Conservation (phyloP, 2,329 filamentous ascomycete species). For the Waltergamsia citrina region DNA sequence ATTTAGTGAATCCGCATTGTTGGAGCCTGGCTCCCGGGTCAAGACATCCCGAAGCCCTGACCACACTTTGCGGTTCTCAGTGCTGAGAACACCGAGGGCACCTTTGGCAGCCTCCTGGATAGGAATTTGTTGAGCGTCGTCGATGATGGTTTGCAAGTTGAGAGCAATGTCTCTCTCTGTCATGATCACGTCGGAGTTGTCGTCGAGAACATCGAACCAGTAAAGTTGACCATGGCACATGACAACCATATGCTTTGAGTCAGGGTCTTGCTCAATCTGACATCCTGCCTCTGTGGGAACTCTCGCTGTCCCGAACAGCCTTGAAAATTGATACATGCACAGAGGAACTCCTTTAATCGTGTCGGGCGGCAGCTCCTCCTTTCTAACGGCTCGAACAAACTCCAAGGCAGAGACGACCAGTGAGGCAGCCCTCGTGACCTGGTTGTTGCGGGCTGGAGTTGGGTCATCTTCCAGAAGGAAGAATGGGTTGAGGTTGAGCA, state of each 20-base stretch:
- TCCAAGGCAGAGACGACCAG: constrained; percentile 82
- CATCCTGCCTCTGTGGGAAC: constrained; percentile 93
- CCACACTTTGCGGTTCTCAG: constrained; percentile 95
- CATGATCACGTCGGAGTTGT: constrained; percentile 94
- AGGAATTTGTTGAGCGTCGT: constrained; percentile 80
- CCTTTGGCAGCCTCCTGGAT: constrained; percentile 95
- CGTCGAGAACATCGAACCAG: constrained; percentile 96
- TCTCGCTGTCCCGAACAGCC: constrained; percentile 87
- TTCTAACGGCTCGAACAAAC: constrained; percentile 86
- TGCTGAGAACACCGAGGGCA: constrained; percentile 85
- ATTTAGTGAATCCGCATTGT: constrained; percentile 91
- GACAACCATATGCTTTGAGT: constrained; percentile 88
- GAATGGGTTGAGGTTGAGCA: constrained; percentile 95
- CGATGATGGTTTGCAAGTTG: constrained; percentile 85
- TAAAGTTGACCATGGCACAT: constrained; percentile 95
- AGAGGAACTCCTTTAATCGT: constrained; percentile 73
- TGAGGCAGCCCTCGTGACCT: constrained; percentile 89
- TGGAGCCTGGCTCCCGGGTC: constrained; percentile 76
- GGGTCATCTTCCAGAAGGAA: constrained; percentile 96
- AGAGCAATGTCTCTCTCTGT: constrained; percentile 86
- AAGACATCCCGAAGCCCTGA: constrained; percentile 82
- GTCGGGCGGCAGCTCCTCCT: constrained; percentile 87
- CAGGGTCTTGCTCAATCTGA: constrained; percentile 87
- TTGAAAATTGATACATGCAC: constrained; percentile 97
- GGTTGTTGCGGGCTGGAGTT: constrained; percentile 90